phyloP scores from a whole-genome alignment of 495 filamentous ascomycete species.

The Tuber borchii region DNA sequence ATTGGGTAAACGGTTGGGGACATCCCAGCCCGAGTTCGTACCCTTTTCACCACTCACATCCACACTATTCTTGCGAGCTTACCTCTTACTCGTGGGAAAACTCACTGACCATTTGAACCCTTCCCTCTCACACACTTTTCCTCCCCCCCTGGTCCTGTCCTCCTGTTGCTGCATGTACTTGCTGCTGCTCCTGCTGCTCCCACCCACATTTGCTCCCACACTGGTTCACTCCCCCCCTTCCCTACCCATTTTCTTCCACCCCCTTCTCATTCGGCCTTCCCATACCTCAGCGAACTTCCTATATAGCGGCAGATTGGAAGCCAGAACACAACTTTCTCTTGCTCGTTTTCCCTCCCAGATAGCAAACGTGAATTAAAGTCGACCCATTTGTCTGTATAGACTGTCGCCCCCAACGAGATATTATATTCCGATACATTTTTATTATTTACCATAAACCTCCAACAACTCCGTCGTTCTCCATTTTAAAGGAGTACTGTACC shows the following conservation, averaged over 20 bases:
- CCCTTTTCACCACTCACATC: not conserved
- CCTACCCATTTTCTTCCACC: not conserved
- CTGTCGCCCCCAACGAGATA: constrained; percentile 30
- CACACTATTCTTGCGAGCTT: not conserved
- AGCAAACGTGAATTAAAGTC: constrained; percentile 37
- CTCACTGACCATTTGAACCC: not conserved
- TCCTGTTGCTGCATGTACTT: not conserved
- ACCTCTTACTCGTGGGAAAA: not conserved
- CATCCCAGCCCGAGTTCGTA: not conserved
- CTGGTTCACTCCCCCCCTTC: not conserved
- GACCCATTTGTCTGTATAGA: constrained; percentile 39
- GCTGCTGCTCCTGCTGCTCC: not conserved
- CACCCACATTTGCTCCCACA: not conserved
- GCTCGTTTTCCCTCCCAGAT: constrained; percentile 31
- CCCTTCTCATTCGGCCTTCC: not conserved
- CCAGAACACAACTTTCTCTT: constrained; percentile 28
- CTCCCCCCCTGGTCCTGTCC: not conserved
- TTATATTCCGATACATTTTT: constrained; percentile 24
- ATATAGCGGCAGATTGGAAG: constrained; percentile 17
- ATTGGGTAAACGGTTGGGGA: constrained; percentile 3
- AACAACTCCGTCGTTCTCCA: not conserved
- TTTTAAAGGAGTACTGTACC: constrained; percentile 26
- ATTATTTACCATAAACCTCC: constrained; percentile 9
- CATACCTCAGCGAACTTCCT: not conserved
- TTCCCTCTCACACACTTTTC: not conserved